phyloP scores from a whole-genome alignment of 805 yeast species.

The Wickerhamiella galacta region DNA sequence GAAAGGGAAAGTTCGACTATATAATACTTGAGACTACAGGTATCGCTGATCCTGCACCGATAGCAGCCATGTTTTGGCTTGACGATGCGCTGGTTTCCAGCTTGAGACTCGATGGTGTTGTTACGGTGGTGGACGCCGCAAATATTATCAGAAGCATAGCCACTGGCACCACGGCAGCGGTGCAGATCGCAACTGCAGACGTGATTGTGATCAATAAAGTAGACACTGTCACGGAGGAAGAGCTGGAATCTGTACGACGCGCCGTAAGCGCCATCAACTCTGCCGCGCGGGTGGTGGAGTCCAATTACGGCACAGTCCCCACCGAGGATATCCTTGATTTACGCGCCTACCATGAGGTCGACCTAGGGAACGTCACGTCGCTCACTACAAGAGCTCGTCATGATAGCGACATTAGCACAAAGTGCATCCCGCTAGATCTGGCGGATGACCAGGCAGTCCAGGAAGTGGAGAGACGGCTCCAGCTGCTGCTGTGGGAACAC shows the following conservation, averaged over 20 bases:
- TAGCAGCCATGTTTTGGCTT: conserved; percentile 94
- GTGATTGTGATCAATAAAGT: conserved; percentile 61
- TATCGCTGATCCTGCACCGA: conserved; percentile 93
- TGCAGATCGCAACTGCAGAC: conserved; percentile 86
- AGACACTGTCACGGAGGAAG: conserved; percentile 30
- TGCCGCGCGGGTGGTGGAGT: conserved; percentile 46
- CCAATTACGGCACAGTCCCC: conserved; percentile 63
- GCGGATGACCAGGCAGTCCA: conserved; percentile 27
- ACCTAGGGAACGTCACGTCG: neutral
- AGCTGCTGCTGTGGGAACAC: conserved; percentile 60
- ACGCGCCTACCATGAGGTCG: conserved; percentile 38
- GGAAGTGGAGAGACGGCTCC: conserved; percentile 46
- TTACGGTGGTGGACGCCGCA: conserved; percentile 60
- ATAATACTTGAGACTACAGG: conserved; percentile 92
- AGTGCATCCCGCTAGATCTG: conserved; percentile 31
- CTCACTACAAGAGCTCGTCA: conserved; percentile 7
- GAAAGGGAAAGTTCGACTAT: conserved; percentile 64
- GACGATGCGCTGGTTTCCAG: conserved; percentile 76
- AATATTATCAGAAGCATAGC: conserved; percentile 49
- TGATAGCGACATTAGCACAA: conserved; percentile 29
- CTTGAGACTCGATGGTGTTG: conserved; percentile 79
- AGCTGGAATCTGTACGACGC: conserved; percentile 21
- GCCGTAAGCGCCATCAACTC: conserved; percentile 43
- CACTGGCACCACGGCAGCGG: conserved; percentile 60
- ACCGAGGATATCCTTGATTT: conserved; percentile 52